phyloP scores from a whole-genome alignment of 441 rosid species.

The Euphorbia celastroides region DNA sequence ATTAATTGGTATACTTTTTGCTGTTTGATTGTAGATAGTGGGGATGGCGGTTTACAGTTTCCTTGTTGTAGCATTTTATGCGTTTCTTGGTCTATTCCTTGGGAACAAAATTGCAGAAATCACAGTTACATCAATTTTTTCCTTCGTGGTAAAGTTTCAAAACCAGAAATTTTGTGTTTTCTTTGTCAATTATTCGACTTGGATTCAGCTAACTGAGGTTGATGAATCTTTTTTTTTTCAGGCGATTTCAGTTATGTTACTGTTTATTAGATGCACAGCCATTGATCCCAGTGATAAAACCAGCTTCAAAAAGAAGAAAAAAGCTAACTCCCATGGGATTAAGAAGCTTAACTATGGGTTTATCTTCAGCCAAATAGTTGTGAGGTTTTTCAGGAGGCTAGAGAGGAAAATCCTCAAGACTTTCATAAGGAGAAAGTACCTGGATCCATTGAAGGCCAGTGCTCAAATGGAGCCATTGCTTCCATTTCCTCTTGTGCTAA shows the following conservation, averaged over 20 bases:
- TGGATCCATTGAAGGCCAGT: constrained; percentile 68
- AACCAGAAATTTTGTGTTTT: not conserved
- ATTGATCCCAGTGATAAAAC: constrained; percentile 84
- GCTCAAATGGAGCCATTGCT: constrained; percentile 70
- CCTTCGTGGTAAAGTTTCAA: constrained; percentile 54
- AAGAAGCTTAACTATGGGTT: constrained; percentile 62
- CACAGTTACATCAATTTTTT: constrained; percentile 48
- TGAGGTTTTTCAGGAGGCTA: constrained; percentile 67
- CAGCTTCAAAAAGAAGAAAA: constrained; percentile 59
- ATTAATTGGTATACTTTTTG: not conserved
- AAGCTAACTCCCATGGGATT: constrained; percentile 39
- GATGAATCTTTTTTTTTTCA: constrained; percentile 26
- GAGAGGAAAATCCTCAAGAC: constrained; percentile 81
- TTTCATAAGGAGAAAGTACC: constrained; percentile 71
- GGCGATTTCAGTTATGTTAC: constrained; percentile 66
- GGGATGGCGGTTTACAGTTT: constrained; percentile 73
- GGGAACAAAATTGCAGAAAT: constrained; percentile 76
- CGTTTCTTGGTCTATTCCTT: constrained; percentile 70
- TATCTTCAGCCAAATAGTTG: constrained; percentile 60
- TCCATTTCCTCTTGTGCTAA: constrained; percentile 74
- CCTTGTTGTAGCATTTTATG: constrained; percentile 58
- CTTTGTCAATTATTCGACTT: not conserved
- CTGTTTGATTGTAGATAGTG: constrained; percentile 50
- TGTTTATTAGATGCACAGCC: constrained; percentile 79
- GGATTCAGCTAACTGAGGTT: constrained; percentile 2